phyloP scores from a whole-genome alignment of 2,329 filamentous ascomycete species.

The Ceratocystis albifundus region DNA sequence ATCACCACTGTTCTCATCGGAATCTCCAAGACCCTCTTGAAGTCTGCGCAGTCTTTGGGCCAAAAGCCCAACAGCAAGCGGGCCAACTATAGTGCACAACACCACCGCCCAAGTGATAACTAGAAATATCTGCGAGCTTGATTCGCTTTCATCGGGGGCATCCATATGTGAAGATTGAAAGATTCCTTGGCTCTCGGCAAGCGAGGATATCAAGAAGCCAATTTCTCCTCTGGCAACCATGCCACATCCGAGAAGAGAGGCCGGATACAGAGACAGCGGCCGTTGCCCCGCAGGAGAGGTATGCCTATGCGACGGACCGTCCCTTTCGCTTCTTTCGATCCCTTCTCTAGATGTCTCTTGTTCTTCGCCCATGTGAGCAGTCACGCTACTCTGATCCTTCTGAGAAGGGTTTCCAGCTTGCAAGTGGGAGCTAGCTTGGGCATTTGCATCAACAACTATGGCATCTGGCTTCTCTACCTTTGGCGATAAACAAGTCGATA shows the following conservation, averaged over 20 bases:
- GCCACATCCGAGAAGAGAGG: slow-evolving; percentile 50
- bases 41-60: slow-evolving; percentile 31
- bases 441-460: background rate
- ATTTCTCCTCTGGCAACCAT: slow-evolving; percentile 68
- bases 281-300: slow-evolving; percentile 6
- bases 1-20: background rate
- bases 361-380: background rate
- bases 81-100: slow-evolving; percentile 43
- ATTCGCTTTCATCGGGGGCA: background rate
- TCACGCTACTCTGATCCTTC: background rate
- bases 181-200: slow-evolving; percentile 46
- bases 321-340: background rate
- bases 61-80: slow-evolving; percentile 38
- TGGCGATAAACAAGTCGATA: background rate
- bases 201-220: slow-evolving; percentile 60
- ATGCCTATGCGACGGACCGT: background rate
- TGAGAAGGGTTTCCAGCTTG: background rate
- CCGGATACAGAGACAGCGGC: slow-evolving; percentile 54
- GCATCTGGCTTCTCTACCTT: background rate
- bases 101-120: slow-evolving; percentile 46
- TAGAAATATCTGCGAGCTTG: slow-evolving; percentile 37
- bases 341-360: background rate
- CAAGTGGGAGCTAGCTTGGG: background rate
- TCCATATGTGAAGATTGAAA: slow-evolving; percentile 28
- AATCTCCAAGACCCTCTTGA: background rate